These are phyloP conservation scores for Solanum tarapatanum DNA, from an alignment of 257 asterid species.

Conservation along the genomic window DNA sequence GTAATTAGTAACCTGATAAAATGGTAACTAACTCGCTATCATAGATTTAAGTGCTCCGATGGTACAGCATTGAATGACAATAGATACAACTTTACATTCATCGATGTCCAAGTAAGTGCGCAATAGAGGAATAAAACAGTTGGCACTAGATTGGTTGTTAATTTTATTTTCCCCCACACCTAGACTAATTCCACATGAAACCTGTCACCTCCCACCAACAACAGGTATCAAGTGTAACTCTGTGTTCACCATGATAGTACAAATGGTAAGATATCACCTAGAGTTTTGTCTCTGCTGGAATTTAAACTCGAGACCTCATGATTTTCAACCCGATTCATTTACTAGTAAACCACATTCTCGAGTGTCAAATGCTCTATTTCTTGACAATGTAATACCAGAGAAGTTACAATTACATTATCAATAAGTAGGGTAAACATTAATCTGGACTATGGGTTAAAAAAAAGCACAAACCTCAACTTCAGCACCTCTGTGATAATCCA, in stretches of 20 bases:
- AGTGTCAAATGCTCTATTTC: not conserved
- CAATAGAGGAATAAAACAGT: not conserved
- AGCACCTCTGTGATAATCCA: conserved; percentile 99
- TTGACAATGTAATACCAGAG: not conserved
- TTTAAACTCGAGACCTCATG: not conserved
- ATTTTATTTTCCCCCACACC: not conserved
- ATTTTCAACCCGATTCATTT: not conserved
- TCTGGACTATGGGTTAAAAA: not conserved
- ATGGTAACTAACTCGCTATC: not conserved
- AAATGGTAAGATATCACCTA: not conserved
- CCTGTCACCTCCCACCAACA: not conserved
- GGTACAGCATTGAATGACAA: not conserved
- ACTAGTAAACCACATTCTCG: not conserved
- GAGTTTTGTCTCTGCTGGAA: no score
- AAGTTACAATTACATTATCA: not conserved
- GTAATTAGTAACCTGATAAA: not conserved
- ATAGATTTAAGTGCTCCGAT: not conserved
- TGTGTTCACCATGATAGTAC: not conserved
- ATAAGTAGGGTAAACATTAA: not conserved
- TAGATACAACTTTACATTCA: not conserved
- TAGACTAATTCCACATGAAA: not conserved
- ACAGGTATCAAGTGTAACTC: no score
- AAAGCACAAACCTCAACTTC: conserved; percentile 59
- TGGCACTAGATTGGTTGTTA: not conserved
- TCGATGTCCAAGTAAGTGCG: no score